phyloP scores from a whole-genome alignment of 176 grass and related monocot species.

The Aechmea fasciata region DNA sequence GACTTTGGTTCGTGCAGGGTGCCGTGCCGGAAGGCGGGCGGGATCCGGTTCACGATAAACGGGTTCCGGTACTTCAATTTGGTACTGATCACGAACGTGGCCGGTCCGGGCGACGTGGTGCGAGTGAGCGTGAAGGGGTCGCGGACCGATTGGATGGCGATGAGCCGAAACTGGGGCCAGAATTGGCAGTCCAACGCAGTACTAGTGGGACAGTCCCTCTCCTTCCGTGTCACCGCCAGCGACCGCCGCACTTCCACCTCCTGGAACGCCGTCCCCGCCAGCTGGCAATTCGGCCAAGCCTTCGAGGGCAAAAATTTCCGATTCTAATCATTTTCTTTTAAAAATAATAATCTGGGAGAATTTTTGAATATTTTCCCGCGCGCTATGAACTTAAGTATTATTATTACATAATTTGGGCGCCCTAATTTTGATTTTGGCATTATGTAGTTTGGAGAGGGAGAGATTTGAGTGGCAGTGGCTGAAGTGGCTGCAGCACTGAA shows the following conservation, averaged over 20 bases:
- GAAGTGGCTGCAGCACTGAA: slow-evolving; percentile 53
- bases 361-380: neutral
- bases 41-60: slow-evolving; percentile 63
- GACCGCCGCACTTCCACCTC: slow-evolving; percentile 64
- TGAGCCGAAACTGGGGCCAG: slow-evolving; percentile 92
- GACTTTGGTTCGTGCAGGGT: slow-evolving; percentile 19
- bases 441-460: neutral
- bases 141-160: slow-evolving; percentile 54
- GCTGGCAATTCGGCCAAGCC: slow-evolving; percentile 78
- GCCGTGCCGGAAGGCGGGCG: slow-evolving; percentile 43
- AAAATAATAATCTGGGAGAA: neutral
- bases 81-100: slow-evolving; percentile 82
- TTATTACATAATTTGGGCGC: neutral
- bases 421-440: slow-evolving; percentile 3
- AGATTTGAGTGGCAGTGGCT: slow-evolving; percentile 19
- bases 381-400: neutral
- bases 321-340: slow-evolving; percentile 12
- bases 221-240: slow-evolving; percentile 65
- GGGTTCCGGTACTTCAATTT: slow-evolving; percentile 89
- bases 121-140: slow-evolving; percentile 44
- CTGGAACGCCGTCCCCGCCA: slow-evolving; percentile 36
- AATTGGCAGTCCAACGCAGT: slow-evolving; percentile 76
- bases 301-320: slow-evolving; percentile 84
- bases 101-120: slow-evolving; percentile 54
- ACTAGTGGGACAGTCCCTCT: slow-evolving; percentile 54